These are phyloP conservation scores for Trichoderma sp. DNA, from an alignment of 2,329 filamentous ascomycete genomes.

Conservation along the genomic window DNA sequence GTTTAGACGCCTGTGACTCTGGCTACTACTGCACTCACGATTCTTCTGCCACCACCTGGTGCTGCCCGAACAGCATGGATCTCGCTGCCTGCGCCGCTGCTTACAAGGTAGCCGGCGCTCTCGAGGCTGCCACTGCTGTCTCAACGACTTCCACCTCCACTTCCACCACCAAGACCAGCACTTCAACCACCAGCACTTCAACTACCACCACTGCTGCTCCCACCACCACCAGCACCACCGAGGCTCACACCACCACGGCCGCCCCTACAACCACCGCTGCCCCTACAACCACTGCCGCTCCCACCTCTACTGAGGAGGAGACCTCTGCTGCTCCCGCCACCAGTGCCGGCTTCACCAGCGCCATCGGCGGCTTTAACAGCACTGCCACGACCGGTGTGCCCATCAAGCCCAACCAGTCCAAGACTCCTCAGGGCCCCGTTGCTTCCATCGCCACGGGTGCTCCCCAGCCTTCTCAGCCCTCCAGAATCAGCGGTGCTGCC, in stretches of 20 bases:
- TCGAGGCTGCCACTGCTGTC: conserved; percentile 44
- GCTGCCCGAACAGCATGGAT: conserved; percentile 61
- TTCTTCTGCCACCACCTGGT: conserved; percentile 55
- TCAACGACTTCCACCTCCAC: conserved; percentile 38
- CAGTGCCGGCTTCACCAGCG: conserved; percentile 35
- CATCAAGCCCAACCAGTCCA: conserved; percentile 34
- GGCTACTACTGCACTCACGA: conserved; percentile 68
- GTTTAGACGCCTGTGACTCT: conserved; percentile 60
- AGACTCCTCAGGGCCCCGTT: conserved; percentile 24
- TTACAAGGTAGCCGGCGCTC: conserved; percentile 54
- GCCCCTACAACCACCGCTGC: conserved; percentile 31
- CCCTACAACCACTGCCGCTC: conserved; percentile 36
- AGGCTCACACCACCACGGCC: conserved; percentile 36
- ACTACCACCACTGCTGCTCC: conserved; percentile 34
- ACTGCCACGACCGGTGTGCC: conserved; percentile 38
- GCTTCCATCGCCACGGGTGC: conserved; percentile 28
- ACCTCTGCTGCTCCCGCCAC: conserved; percentile 35
- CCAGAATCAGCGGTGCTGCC: conserved; percentile 39
- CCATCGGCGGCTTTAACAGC: conserved; percentile 41
- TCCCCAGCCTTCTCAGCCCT: conserved; percentile 32
- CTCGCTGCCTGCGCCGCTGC: conserved; percentile 58
- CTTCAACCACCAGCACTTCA: conserved; percentile 35
- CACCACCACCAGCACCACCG: conserved; percentile 37
- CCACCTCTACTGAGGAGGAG: conserved; percentile 27
- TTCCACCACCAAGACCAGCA: conserved; percentile 31